Evolutionary conservation across 139 green algal species (phyloP).

Genomic region (Micractinium conductrix): DNA sequence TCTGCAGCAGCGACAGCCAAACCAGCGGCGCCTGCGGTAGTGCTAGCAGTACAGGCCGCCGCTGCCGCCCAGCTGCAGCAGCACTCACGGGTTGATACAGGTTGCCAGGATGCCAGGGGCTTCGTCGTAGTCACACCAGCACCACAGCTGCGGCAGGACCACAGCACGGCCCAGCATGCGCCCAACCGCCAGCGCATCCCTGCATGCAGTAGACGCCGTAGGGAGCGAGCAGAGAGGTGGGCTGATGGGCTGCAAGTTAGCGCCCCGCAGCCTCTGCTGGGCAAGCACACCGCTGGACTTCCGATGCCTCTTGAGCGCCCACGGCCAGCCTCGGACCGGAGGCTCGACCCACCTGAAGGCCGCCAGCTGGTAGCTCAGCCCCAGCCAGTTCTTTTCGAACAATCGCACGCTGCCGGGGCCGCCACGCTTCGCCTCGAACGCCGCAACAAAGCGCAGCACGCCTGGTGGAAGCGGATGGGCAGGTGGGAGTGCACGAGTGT

Average conservation of each 20-base stretch:
- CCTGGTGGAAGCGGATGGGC: too few relatives aligned
- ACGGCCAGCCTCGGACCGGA: too few relatives aligned
- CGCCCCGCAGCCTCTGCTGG: too few relatives aligned
- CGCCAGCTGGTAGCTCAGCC: constrained; percentile 4
- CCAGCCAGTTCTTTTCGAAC: constrained; percentile 14
- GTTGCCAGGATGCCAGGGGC: background rate
- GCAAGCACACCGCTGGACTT: too few relatives aligned
- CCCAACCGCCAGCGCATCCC: constrained; percentile 1
- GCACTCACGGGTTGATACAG: background rate
- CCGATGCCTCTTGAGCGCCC: too few relatives aligned
- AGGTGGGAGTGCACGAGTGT: too few relatives aligned
- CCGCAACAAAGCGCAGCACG: background rate
- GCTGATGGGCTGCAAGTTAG: too few relatives aligned
- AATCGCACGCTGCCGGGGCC: background rate
- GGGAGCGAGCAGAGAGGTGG: too few relatives aligned
- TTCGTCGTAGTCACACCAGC: constrained; percentile 17
- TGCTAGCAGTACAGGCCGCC: too few relatives aligned
- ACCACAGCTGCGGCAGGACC: background rate
- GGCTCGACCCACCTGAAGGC: background rate
- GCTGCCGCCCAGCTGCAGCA: background rate
- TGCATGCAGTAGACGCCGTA: background rate
- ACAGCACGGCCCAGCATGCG: constrained; percentile 6
- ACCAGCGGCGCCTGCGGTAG: too few relatives aligned
- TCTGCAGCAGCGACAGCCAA: too few relatives aligned
- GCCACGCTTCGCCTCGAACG: background rate